Evolutionary conservation across 768 basidiomycete species (phyloP).

Genomic region (Kwoniella dejecticola): DNA sequence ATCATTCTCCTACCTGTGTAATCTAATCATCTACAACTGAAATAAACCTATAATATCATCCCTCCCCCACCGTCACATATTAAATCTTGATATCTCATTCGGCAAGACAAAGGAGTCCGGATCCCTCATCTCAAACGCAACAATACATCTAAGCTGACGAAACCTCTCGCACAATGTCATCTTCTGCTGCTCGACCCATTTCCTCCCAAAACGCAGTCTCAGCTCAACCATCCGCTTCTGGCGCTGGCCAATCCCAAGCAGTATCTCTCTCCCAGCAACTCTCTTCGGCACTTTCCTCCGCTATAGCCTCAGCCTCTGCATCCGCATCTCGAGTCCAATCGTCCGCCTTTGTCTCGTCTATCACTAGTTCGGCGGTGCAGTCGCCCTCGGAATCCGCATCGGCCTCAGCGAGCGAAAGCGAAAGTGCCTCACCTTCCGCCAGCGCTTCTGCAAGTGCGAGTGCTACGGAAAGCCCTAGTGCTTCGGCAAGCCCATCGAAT

Average conservation of each 20-base stretch:
- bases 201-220: slow-evolving; percentile 4
- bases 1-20: too few species aligned
- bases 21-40: too few species aligned
- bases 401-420: slow-evolving; percentile 17
- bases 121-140: too few species aligned
- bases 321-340: slow-evolving; percentile 14
- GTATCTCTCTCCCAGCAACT: slow-evolving; percentile 8
- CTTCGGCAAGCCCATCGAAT: slow-evolving; percentile 12
- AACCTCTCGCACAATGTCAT: not conserved
- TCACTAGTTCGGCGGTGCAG: slow-evolving; percentile 2
- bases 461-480: slow-evolving; percentile 1
- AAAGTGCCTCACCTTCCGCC: slow-evolving; percentile 10
- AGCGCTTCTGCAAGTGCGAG: slow-evolving; percentile 10
- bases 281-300: slow-evolving; percentile 12
- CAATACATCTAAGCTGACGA: not conserved
- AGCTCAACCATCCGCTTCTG: not conserved
- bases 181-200: not conserved
- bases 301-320: slow-evolving; percentile 17
- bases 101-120: too few species aligned
- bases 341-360: slow-evolving; percentile 17
- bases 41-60: too few species aligned
- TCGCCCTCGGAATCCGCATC: slow-evolving; percentile 16
- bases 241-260: slow-evolving; percentile 3
- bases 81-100: too few species aligned
- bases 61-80: too few species aligned